phyloP scores from a whole-genome alignment of 495 filamentous ascomycete species.

The Evernia prunastri region DNA sequence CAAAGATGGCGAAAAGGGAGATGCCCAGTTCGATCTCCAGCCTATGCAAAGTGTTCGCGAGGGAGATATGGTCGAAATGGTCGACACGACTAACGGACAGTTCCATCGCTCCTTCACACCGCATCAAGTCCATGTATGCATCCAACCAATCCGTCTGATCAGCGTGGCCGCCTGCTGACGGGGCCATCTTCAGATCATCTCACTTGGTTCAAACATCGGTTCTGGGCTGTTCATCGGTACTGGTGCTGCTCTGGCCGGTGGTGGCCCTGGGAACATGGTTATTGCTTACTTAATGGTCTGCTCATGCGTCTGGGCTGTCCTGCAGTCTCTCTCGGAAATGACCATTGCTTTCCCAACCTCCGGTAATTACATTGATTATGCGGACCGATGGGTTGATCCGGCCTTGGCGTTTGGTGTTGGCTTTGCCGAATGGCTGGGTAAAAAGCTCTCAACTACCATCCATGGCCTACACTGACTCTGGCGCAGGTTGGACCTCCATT shows the following conservation, averaged over 20 bases:
- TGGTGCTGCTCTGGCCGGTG: conserved; percentile 24
- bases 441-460: not conserved
- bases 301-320: conserved; percentile 35
- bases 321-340: conserved; percentile 37
- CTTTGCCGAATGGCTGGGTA: conserved; percentile 26
- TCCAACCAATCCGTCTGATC: not conserved
- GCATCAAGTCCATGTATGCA: conserved; percentile 29
- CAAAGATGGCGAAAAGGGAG: conserved; percentile 19
- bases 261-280: conserved; percentile 30
- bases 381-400: conserved; percentile 34
- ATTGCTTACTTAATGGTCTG: conserved; percentile 31
- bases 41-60: conserved; percentile 9
- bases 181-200: conserved; percentile 26
- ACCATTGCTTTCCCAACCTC: conserved; percentile 31
- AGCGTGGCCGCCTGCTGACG: conserved; percentile 2
- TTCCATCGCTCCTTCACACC: conserved; percentile 31
- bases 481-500: conserved; percentile 22
- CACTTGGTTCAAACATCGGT: conserved; percentile 31
- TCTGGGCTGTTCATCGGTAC: conserved; percentile 32
- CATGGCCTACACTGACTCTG: not conserved
- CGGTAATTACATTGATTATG: conserved; percentile 34
- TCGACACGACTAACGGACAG: conserved; percentile 20
- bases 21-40: conserved; percentile 13
- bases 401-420: conserved; percentile 32
- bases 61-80: conserved; percentile 21